Evolutionary conservation across 257 asterid species (phyloP).

Genomic region (Solanum clarkiae): DNA sequence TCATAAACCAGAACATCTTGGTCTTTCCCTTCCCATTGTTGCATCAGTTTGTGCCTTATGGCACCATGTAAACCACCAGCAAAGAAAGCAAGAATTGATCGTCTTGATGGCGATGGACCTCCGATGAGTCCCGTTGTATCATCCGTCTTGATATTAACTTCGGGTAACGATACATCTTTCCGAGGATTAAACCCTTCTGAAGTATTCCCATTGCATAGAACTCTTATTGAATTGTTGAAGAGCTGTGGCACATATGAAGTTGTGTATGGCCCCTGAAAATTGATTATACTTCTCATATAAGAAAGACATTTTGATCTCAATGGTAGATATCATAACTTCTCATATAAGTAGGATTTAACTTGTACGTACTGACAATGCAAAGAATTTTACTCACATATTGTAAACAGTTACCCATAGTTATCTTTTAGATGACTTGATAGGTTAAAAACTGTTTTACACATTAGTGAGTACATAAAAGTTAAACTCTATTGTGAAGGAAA

Average conservation of each 20-base stretch:
- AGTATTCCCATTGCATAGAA: constrained; percentile 67
- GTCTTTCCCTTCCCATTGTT: constrained; percentile 52
- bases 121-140: constrained; percentile 45
- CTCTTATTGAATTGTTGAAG: constrained; percentile 70
- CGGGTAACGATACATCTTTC: constrained; percentile 59
- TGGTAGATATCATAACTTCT: constrained; percentile 21
- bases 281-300: background rate
- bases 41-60: constrained; percentile 41
- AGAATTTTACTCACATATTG: background rate
- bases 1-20: constrained; percentile 19
- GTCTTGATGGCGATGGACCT: constrained; percentile 46
- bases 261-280: constrained; percentile 48
- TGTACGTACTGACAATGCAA: background rate
- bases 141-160: constrained; percentile 58
- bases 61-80: constrained; percentile 70
- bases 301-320: background rate
- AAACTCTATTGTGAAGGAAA: background rate
- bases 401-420: background rate
- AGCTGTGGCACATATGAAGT: constrained; percentile 42
- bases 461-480: background rate
- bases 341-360: background rate
- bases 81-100: constrained; percentile 59
- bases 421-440: background rate
- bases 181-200: constrained; percentile 70
- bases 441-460: background rate